A percentile compares a stretch with the other conserved stretches of the same genome.
Conservation (phyloP, 129 eudicot species). For the Flaveria sonorensis region DNA sequence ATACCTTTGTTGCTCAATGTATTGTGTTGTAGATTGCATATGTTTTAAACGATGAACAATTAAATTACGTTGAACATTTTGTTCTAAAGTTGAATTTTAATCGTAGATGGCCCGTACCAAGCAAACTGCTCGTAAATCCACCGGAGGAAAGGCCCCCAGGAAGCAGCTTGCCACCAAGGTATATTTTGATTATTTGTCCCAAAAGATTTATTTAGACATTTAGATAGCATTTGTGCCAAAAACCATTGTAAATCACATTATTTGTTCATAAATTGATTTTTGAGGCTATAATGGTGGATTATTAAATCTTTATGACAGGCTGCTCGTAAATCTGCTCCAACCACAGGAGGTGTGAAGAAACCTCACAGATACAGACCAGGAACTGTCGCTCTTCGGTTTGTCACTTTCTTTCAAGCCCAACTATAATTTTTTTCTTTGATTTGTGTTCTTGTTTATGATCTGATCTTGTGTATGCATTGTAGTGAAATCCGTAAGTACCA, state of each 20-base stretch:
- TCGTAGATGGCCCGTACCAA: slow-evolving; percentile 62
- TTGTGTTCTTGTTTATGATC: neutral
- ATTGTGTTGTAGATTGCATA: neutral
- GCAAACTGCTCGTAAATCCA: slow-evolving; percentile 62
- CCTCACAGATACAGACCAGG: slow-evolving; percentile 50
- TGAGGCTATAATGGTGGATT: neutral
- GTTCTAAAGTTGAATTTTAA: neutral
- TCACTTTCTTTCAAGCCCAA: neutral
- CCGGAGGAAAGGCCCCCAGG: slow-evolving; percentile 59
- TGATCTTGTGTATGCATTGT: neutral
- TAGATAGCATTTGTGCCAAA: too few species aligned
- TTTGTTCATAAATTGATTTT: neutral
- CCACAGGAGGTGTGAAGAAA: slow-evolving; percentile 56
- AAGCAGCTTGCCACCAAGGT: slow-evolving; percentile 61
- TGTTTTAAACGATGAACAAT: neutral
- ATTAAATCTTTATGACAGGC: slow-evolving; percentile 21
- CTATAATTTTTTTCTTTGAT: neutral
- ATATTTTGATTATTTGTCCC: too few species aligned
- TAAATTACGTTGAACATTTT: neutral
- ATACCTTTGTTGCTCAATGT: neutral
- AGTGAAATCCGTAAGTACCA: slow-evolving; percentile 69
- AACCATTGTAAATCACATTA: too few species aligned
- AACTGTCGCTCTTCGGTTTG: slow-evolving; percentile 49
- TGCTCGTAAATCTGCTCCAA: slow-evolving; percentile 51
- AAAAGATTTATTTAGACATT: too few species aligned